Evolutionary conservation across 2,329 filamentous ascomycete genomes (phyloP), one percentile per base, ranked within the genome.

Genomic region (Alternaria sp.): DNA sequence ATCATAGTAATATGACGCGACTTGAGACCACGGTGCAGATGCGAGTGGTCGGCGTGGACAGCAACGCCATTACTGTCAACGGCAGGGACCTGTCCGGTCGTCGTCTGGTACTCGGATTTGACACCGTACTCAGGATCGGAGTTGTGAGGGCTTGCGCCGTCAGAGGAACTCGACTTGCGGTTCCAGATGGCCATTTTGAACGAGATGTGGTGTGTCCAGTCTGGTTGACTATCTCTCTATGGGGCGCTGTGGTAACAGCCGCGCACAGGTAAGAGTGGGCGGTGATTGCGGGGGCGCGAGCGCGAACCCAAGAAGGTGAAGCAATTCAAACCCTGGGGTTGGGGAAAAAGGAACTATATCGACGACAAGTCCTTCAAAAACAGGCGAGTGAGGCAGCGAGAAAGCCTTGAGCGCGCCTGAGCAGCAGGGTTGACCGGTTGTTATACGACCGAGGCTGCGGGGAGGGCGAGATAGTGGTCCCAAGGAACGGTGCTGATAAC

Each of bases 1-100:
- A 88, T 87, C 86, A 88, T 87, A 70, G 84, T 83, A 57, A 87
- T 84, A 62, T 87, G 85, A 50, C 85, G 79, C 36, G 84, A 83
- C 63, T 83, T 82, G 22, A 87, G 79, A 45, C 84, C 84, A 66
- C 85, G 83, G 63, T 85, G 83, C 48, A 87, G 78, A 62, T 81
- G 73, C 52, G 57, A n/a, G 40, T 74, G 63, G 53, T 77, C 76
- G 1, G 46, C 10, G 58, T 77, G 69, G 3, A 67, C n/a, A 22
- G 68, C 65, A 28, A 67, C 71, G 34, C 75, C 75, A 62, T 78
- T 70, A 34, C 50, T 34, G 36, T 64, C 65, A 7, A 72, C 46
- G 4, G 55, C 52, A 9, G 62, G 61, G 2, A 62, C 54, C 27
- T 67, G 63, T 34, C 68, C 71, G 18, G 70, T 64, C 5, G 43